Evolutionary conservation across 2,329 filamentous ascomycete species (phyloP).

Genomic region (Phyllosticta ampelicida): DNA sequence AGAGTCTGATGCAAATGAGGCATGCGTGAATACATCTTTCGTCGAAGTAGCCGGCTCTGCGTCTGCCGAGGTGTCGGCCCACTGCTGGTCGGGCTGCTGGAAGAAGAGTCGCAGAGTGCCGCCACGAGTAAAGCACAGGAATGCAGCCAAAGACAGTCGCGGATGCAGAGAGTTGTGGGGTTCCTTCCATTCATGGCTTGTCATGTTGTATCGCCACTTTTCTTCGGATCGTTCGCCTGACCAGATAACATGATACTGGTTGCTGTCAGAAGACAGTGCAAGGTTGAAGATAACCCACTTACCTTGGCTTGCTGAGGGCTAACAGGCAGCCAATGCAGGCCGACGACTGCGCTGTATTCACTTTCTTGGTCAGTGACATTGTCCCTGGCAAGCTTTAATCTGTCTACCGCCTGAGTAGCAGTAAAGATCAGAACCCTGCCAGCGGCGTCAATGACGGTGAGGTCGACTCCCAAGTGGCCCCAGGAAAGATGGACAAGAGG

Average conservation of each 20-base stretch:
- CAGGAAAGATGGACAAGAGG: constrained; percentile 73
- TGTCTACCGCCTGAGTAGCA: constrained; percentile 63
- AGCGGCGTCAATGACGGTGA: constrained; percentile 71
- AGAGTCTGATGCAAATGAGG: constrained; percentile 50
- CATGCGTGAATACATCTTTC: constrained; percentile 32
- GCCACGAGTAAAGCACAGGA: constrained; percentile 66
- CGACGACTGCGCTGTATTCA: constrained; percentile 68
- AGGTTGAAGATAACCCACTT: not conserved
- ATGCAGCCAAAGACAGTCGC: constrained; percentile 41
- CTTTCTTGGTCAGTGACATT: constrained; percentile 60
- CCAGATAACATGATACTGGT: constrained; percentile 27
- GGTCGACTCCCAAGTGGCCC: constrained; percentile 65
- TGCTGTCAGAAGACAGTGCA: constrained; percentile 7
- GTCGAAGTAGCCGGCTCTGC: constrained; percentile 62
- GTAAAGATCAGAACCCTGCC: constrained; percentile 68
- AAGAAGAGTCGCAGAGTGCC: constrained; percentile 68
- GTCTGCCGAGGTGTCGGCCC: constrained; percentile 63
- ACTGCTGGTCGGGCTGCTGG: constrained; percentile 60
- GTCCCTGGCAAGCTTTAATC: constrained; percentile 50
- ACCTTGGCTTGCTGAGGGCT: constrained; percentile 32
- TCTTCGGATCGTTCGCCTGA: constrained; percentile 29
- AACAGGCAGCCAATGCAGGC: constrained; percentile 67
- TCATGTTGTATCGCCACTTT: constrained; percentile 59
- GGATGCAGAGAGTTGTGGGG: constrained; percentile 56
- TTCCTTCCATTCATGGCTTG: constrained; percentile 53